A percentile compares a stretch with the other conserved stretches of the same genome.
phyloP scores from a whole-genome alignment of 495 filamentous ascomycete species.

The Rostrohypoxylon terebratum region DNA sequence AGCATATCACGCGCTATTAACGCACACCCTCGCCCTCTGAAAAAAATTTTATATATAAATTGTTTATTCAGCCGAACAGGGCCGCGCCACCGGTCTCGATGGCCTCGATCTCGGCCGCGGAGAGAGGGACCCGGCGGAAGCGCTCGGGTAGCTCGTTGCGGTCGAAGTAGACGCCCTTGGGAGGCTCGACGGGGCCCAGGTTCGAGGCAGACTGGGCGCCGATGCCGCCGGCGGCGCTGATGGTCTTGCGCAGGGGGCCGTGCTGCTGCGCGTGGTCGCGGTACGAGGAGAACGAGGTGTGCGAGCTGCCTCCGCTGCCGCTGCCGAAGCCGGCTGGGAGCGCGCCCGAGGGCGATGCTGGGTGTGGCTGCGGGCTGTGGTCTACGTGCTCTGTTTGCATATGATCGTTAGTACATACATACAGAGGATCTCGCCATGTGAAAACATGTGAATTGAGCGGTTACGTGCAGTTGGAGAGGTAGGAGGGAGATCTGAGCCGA shows the following conservation, averaged over 20 bases:
- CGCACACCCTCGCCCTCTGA: not conserved
- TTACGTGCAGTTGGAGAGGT: not conserved
- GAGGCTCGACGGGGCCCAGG: constrained; percentile 76
- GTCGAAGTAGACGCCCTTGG: constrained; percentile 85
- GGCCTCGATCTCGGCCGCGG: constrained; percentile 89
- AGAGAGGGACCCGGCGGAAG: constrained; percentile 80
- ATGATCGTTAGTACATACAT: constrained; percentile 17
- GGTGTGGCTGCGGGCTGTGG: constrained; percentile 72
- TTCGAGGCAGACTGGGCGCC: constrained; percentile 73
- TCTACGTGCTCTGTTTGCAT: constrained; percentile 69
- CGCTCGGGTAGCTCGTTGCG: constrained; percentile 84
- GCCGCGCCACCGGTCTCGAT: constrained; percentile 89
- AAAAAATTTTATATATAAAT: not conserved
- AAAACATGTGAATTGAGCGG: not conserved
- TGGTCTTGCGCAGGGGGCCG: constrained; percentile 78
- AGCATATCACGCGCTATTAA: not conserved
- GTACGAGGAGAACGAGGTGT: constrained; percentile 88
- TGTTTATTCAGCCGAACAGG: constrained; percentile 50
- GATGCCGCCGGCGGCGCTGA: constrained; percentile 65
- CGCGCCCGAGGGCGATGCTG: constrained; percentile 59
- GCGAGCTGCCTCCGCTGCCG: constrained; percentile 60
- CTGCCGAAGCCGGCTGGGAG: constrained; percentile 70
- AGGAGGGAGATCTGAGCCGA: not conserved
- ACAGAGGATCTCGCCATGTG: too few species aligned
- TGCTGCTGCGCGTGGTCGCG: constrained; percentile 93